A percentile compares a stretch with the other conserved stretches of the same genome.
phyloP scores from a whole-genome alignment of 805 yeast genomes.

The Saturnispora sekii region DNA sequence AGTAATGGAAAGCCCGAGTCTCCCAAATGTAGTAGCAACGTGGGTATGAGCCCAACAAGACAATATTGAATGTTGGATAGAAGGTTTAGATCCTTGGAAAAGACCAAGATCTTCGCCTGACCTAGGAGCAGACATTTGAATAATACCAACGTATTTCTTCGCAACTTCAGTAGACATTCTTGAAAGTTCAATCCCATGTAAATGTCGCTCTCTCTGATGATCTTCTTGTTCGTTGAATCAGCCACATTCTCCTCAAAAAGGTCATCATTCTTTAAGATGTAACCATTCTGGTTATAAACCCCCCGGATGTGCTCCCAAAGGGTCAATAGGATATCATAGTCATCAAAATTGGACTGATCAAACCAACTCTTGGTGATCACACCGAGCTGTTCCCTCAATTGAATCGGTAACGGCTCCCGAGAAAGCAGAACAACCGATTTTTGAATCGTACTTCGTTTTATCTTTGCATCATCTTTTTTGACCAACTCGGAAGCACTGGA shows the following conservation, averaged over 20 bases:
- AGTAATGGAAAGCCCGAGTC: constrained; percentile 75
- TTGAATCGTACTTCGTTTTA: constrained; percentile 69
- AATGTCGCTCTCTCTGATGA: constrained; percentile 45
- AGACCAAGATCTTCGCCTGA: constrained; percentile 67
- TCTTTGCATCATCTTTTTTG: constrained; percentile 18
- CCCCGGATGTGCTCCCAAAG: constrained; percentile 57
- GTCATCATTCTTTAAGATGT: constrained; percentile 24
- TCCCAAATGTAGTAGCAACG: constrained; percentile 58
- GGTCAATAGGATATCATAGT: constrained; percentile 55
- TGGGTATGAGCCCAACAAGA: constrained; percentile 74
- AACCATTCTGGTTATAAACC: constrained; percentile 28
- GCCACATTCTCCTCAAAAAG: constrained; percentile 16
- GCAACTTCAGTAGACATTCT: constrained; percentile 50
- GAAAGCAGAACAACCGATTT: constrained; percentile 79
- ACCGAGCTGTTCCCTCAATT: constrained; percentile 80
- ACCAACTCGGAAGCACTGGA: constrained; percentile 50
- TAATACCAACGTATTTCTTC: constrained; percentile 49
- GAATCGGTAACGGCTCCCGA: constrained; percentile 78
- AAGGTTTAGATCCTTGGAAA: constrained; percentile 68
- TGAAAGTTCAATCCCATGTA: constrained; percentile 69
- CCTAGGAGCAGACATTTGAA: constrained; percentile 63
- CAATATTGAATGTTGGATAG: constrained; percentile 80
- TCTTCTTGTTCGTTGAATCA: constrained; percentile 11
- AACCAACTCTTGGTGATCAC: constrained; percentile 84
- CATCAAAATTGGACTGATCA: constrained; percentile 67